These are phyloP conservation scores for Pseudoneurospora amorphoporcata DNA, from an alignment of 495 filamentous ascomycete species.

Conservation along the genomic window DNA sequence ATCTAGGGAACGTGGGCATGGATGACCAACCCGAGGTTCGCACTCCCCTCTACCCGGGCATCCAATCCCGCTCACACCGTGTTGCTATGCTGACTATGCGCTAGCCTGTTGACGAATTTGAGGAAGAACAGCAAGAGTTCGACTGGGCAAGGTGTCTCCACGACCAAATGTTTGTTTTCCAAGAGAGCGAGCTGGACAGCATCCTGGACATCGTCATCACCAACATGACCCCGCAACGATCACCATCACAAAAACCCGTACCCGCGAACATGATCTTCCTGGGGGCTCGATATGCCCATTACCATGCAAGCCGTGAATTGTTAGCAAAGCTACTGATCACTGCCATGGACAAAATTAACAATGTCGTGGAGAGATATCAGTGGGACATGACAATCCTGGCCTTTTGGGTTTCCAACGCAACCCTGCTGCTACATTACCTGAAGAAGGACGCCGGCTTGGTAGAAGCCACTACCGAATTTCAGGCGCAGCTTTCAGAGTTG, in stretches of 20 bases:
- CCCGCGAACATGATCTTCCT: constrained; percentile 96
- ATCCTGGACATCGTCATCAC: constrained; percentile 96
- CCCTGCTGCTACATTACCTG: constrained; percentile 85
- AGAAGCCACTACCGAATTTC: constrained; percentile 76
- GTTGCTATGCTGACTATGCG: constrained; percentile 3
- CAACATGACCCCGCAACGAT: constrained; percentile 94
- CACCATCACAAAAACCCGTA: constrained; percentile 91
- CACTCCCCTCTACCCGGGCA: constrained; percentile 1
- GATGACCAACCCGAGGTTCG: constrained; percentile 90
- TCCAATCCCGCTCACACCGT: constrained; percentile 1
- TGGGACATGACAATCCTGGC: constrained; percentile 99
- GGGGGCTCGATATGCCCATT: constrained; percentile 90
- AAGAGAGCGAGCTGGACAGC: constrained; percentile 78
- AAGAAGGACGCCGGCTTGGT: constrained; percentile 85
- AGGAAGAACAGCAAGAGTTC: constrained; percentile 88
- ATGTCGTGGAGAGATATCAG: constrained; percentile 84
- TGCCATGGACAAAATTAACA: constrained; percentile 93
- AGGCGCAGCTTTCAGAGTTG: constrained; percentile 85
- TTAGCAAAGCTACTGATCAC: constrained; percentile 68
- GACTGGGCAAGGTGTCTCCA: constrained; percentile 94
- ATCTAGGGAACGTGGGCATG: constrained; percentile 88
- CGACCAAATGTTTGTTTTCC: constrained; percentile 99
- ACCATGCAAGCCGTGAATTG: constrained; percentile 83
- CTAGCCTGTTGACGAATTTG: constrained; percentile 71
- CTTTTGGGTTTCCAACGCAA: constrained; percentile 98